phyloP scores from a whole-genome alignment of 441 rosid genomes.

The Gossypium laxum region DNA sequence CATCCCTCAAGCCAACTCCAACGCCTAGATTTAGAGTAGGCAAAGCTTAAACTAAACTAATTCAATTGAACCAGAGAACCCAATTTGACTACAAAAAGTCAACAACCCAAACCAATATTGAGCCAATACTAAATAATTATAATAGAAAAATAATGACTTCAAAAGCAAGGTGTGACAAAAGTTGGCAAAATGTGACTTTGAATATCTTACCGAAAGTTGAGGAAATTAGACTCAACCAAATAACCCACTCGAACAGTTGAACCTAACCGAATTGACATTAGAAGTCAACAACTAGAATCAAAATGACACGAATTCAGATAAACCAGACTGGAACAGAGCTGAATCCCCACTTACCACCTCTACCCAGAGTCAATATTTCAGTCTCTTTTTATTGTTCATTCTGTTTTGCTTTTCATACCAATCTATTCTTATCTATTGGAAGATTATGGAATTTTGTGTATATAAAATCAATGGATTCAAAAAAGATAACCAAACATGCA shows the following conservation, averaged over 20 bases:
- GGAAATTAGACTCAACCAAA: background rate
- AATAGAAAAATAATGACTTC: background rate
- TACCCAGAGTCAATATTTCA: background rate
- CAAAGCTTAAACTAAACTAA: background rate
- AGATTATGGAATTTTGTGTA: background rate
- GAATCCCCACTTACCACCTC: background rate
- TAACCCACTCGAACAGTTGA: too few species aligned
- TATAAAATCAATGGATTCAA: background rate
- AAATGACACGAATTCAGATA: background rate
- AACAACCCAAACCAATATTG: background rate
- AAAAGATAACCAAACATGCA: background rate
- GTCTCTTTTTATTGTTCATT: background rate
- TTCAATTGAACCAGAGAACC: background rate
- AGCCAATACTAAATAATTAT: background rate
- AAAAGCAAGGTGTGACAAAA: background rate
- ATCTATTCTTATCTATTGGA: background rate
- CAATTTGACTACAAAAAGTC: background rate
- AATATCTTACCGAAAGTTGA: background rate
- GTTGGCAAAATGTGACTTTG: background rate
- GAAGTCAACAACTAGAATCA: background rate
- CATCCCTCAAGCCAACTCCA: slow-evolving; percentile 2
- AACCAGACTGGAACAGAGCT: background rate
- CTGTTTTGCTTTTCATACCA: background rate
- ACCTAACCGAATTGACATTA: background rate
- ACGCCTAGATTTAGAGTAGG: background rate